Evolutionary conservation across 164 flowering plant species (phyloP).

Genomic region (Vitis rupestris): DNA sequence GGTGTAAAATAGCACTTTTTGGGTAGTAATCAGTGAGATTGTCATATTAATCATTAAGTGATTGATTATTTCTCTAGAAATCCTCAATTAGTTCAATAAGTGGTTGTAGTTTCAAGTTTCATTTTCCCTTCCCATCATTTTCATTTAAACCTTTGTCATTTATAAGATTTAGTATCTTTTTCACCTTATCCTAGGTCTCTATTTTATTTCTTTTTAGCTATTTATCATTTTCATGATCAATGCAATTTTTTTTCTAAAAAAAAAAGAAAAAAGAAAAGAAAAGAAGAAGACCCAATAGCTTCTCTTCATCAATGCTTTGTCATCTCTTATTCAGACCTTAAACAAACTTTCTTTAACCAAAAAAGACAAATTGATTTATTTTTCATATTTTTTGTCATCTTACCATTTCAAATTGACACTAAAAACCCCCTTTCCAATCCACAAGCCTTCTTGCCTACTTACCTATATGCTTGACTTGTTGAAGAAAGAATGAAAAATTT

Average conservation of each 20-base stretch:
- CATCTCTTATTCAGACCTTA: slow-evolving; percentile 29
- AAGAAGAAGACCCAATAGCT: slow-evolving; percentile 49
- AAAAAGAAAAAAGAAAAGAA: no score
- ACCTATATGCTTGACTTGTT: no score
- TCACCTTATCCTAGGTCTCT: slow-evolving; percentile 51
- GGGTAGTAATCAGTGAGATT: neutral
- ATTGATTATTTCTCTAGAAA: slow-evolving; percentile 47
- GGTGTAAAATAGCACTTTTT: no score
- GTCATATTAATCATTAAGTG: slow-evolving; percentile 47
- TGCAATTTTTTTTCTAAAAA: slow-evolving; percentile 32
- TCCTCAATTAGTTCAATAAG: slow-evolving; percentile 47
- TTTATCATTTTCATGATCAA: slow-evolving; percentile 54
- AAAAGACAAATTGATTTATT: no score
- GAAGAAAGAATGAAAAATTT: no score
- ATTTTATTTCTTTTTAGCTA: slow-evolving; percentile 56
- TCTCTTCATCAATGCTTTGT: slow-evolving; percentile 38
- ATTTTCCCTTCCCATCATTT: slow-evolving; percentile 19
- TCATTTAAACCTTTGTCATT: slow-evolving; percentile 32
- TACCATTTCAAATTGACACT: no score
- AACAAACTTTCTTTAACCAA: neutral
- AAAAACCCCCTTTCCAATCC: no score
- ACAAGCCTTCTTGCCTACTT: no score
- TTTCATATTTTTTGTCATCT: no score
- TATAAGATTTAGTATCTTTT: slow-evolving; percentile 42
- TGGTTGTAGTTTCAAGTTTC: slow-evolving; percentile 27